Base-by-base conservation (phyloP, 129 eudicot species). In the Glebionis coronaria region DNA sequence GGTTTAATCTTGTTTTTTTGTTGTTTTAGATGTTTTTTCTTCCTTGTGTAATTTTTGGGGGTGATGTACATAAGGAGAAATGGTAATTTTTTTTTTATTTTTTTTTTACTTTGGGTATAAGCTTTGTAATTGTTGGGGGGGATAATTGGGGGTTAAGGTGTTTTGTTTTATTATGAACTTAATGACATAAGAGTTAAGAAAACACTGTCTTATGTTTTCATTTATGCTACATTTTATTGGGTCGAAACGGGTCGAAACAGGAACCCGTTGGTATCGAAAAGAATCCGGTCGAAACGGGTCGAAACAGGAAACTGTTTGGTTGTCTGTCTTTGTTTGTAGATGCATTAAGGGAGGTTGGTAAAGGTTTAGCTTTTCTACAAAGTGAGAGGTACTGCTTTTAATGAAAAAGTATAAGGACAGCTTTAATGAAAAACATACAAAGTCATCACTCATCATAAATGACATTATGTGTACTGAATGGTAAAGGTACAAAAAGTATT, bases 11-110 rank as follows among this genome's bases (percentile, higher is more conserved):
- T 75, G 66, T 76, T 62, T 63, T 68, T 74, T 61, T 73, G 52
- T 31, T 74, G 61, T 54, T 73, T 77, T 25, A 45, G 57, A 68
- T 75, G 61, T 46, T 75, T 52, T n/a, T 46, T 67, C 69, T 65
- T 55, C 69, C 72, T 80, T 83, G 78, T 82, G 82, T 78, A 63
- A 73, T 77, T 76, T 78, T 77, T 81, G 88, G 78, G 84, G 87
- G 84, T 82, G 91, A 56, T 88, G 91, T 82, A 88, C 81, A 88
- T 75, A 88, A 68, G 81, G 85, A 73, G 76, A 74, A 61, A 74
- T 85, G 91, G 80, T 79, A 71, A 31, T 44, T 64, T 72, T 62
- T 31, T 29, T 25, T 4, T 14, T 65, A 14, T 5, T 35, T 21
- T 14, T 56, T n/a, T n/a, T n/a, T n/a, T n/a, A n/a, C n/a, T n/a